Evolutionary conservation across 148 eudicot species (phyloP).

Genomic region (Bassia scoparia): DNA sequence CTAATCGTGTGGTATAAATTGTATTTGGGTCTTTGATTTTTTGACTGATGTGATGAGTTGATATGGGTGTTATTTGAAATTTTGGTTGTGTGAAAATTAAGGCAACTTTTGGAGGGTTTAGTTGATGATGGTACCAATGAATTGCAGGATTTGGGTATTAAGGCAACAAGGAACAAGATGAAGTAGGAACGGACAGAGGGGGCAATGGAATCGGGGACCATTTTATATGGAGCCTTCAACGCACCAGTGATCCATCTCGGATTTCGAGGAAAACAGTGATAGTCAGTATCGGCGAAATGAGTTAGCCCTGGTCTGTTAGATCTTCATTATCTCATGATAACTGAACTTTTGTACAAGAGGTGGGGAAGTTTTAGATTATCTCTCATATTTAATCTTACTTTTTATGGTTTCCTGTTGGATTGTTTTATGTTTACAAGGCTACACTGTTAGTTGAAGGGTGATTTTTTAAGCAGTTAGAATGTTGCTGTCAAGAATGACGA

Average conservation of each 20-base stretch:
- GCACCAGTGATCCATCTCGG: conserved; percentile 48
- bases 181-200: conserved; percentile 51
- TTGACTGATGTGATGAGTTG: not conserved
- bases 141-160: conserved; percentile 68
- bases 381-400: conserved; percentile 3
- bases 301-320: conserved; percentile 86
- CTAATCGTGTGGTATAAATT: not conserved
- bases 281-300: conserved; percentile 52
- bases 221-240: conserved; percentile 49
- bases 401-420: not conserved
- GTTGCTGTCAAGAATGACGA: not conserved
- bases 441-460: not conserved
- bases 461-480: not conserved
- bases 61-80: not conserved
- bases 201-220: conserved; percentile 41
- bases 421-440: not conserved
- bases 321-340: conserved; percentile 87
- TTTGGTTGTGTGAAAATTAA: conserved; percentile 1
- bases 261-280: conserved; percentile 51
- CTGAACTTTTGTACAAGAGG: conserved; percentile 92
- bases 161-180: conserved; percentile 70
- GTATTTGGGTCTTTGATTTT: conserved; percentile 1
- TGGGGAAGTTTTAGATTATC: conserved; percentile 13
- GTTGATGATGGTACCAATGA: conserved; percentile 11
- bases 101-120: not conserved